These are phyloP conservation scores for Umbelopsis sp. DNA, from an alignment of 192 early-diverging fungal genomes.

Conservation along the genomic window DNA sequence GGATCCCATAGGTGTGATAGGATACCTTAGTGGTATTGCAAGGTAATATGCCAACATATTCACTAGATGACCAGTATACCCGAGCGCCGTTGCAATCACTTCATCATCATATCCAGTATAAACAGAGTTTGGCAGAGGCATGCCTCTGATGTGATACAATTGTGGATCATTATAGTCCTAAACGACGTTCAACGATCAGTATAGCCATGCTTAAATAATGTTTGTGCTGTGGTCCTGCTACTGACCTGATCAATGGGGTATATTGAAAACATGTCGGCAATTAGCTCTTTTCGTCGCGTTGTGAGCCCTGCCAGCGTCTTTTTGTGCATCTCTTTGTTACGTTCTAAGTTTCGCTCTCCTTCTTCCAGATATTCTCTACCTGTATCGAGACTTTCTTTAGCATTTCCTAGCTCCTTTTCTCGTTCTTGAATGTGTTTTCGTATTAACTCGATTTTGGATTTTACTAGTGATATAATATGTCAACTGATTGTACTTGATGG, in stretches of 20 bases:
- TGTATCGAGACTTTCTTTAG: background rate
- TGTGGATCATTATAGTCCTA: constrained; percentile 47
- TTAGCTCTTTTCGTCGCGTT: constrained; percentile 48
- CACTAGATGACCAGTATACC: constrained; percentile 69
- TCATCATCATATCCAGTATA: constrained; percentile 61
- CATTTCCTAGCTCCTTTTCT: background rate
- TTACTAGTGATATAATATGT: background rate
- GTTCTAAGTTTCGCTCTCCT: constrained; percentile 22
- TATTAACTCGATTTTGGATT: background rate
- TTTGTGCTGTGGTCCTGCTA: background rate
- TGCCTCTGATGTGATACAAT: constrained; percentile 49
- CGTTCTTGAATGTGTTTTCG: background rate
- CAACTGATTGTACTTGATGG: background rate
- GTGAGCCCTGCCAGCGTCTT: constrained; percentile 26
- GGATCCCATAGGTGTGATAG: constrained; percentile 75
- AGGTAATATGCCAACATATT: constrained; percentile 73
- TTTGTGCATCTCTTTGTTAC: constrained; percentile 33
- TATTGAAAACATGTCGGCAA: constrained; percentile 60
- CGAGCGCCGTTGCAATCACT: constrained; percentile 65
- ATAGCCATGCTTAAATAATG: background rate
- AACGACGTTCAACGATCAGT: constrained; percentile 21
- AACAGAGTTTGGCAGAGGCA: constrained; percentile 59
- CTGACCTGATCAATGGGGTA: constrained; percentile 59
- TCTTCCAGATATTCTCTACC: constrained; percentile 20
- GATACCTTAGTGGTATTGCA: constrained; percentile 70